Conservation (phyloP, 2,329 filamentous ascomycete genomes). For the Onygenales sp. region DNA sequence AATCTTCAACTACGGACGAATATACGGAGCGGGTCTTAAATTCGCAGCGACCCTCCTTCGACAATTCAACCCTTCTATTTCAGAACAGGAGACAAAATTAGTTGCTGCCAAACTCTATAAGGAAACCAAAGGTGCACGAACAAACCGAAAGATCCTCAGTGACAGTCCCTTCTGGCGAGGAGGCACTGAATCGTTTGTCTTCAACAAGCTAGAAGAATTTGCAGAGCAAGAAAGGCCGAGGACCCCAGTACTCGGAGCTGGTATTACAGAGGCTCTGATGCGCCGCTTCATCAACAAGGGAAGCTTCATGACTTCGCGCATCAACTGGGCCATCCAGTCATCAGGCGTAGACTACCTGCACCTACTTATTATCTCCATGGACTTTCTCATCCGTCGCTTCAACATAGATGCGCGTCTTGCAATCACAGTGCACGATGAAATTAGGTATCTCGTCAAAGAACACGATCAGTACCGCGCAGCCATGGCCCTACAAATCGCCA, state of each 20-base stretch:
- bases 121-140: constrained; percentile 84
- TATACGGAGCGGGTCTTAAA: constrained; percentile 93
- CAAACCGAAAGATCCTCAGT: constrained; percentile 60
- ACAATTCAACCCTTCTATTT: constrained; percentile 82
- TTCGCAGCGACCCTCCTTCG: constrained; percentile 84
- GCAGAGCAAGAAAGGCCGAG: constrained; percentile 85
- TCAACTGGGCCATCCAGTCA: constrained; percentile 99
- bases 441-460: constrained; percentile 80
- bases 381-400: constrained; percentile 78
- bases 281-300: constrained; percentile 77
- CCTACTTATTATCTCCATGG: constrained; percentile 86
- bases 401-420: constrained; percentile 76
- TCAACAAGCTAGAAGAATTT: constrained; percentile 97
- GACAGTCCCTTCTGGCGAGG: constrained; percentile 85
- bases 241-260: constrained; percentile 86
- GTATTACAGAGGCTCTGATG: constrained; percentile 94
- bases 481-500: constrained; percentile 87
- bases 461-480: constrained; percentile 81
- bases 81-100: constrained; percentile 65
- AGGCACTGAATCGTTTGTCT: constrained; percentile 93
- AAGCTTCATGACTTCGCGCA: constrained; percentile 87
- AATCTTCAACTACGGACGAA: constrained; percentile 96
- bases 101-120: constrained; percentile 75
- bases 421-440: constrained; percentile 96
- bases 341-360: constrained; percentile 96